Conservation (phyloP, 2,329 filamentous ascomycete species). For the Thelonectria rubi region DNA sequence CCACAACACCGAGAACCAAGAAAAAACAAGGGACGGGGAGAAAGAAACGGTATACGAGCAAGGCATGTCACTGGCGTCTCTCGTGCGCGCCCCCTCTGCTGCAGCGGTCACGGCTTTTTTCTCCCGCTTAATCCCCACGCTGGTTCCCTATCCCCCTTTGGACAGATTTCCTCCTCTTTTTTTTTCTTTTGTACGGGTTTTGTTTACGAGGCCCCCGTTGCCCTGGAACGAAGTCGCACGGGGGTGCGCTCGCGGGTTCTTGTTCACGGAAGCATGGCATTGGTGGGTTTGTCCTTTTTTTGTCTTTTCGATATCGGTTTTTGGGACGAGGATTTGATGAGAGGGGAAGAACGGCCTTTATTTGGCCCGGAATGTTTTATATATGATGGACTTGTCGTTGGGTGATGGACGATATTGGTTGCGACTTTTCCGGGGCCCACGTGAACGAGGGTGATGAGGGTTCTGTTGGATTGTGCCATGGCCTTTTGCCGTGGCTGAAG, state of each 20-base stretch:
- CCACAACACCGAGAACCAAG: conserved; percentile 8
- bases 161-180: conserved; percentile 20
- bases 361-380: conserved; percentile 22
- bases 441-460: conserved; percentile 1
- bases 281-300: neutral
- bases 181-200: conserved; percentile 28
- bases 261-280: neutral
- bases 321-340: neutral
- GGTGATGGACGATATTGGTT: conserved; percentile 1
- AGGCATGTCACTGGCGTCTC: conserved; percentile 1
- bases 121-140: conserved; percentile 5
- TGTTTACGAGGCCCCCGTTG: conserved; percentile 10
- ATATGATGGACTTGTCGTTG: conserved; percentile 17
- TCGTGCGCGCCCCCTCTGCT: neutral
- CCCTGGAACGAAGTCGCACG: neutral
- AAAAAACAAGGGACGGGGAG: conserved; percentile 9
- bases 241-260: neutral
- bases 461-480: conserved; percentile 16
- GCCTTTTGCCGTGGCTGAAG: conserved; percentile 1
- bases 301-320: neutral
- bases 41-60: conserved; percentile 6
- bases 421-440: neutral
- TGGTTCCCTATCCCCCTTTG: conserved; percentile 19
- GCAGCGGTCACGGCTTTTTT: neutral
- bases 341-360: neutral